Evolutionary conservation across 2,329 filamentous ascomycete species (phyloP).

Genomic region (Endothia cerciana): DNA sequence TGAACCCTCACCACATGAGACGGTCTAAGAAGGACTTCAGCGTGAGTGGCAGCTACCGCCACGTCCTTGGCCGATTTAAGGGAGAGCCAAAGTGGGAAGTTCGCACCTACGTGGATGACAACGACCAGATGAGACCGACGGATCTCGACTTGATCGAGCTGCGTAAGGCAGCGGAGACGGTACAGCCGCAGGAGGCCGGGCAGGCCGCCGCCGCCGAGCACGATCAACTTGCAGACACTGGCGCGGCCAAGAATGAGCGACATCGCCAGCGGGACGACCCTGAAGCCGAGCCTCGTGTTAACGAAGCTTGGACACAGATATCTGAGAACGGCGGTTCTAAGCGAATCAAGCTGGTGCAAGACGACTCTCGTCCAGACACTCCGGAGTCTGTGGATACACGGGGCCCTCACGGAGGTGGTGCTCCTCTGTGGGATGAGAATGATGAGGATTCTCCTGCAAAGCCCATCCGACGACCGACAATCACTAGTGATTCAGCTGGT

Average conservation of each 20-base stretch:
- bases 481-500: conserved; percentile 9
- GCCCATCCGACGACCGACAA: conserved; percentile 23
- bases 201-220: conserved; percentile 16
- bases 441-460: neutral
- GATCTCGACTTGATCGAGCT: conserved; percentile 73
- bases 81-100: conserved; percentile 69
- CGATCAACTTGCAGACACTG: conserved; percentile 3
- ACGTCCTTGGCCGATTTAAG: conserved; percentile 74
- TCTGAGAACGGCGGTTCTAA: conserved; percentile 44
- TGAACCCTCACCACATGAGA: conserved; percentile 87
- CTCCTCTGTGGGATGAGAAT: conserved; percentile 7
- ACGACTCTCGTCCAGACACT: conserved; percentile 23
- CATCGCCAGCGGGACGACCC: conserved; percentile 19
- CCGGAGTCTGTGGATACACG: conserved; percentile 15
- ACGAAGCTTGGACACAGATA: conserved; percentile 47
- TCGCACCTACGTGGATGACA: conserved; percentile 68
- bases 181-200: conserved; percentile 26
- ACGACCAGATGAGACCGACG: conserved; percentile 86
- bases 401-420: conserved; percentile 3
- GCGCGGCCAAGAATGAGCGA: conserved; percentile 9
- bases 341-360: conserved; percentile 43
- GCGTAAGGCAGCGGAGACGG: conserved; percentile 39
- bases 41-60: conserved; percentile 85
- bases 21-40: conserved; percentile 85
- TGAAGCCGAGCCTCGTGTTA: conserved; percentile 36